These are phyloP conservation scores for Sistotremastrum suecicum DNA, from an alignment of 768 basidiomycete species.

Conservation along the genomic window DNA sequence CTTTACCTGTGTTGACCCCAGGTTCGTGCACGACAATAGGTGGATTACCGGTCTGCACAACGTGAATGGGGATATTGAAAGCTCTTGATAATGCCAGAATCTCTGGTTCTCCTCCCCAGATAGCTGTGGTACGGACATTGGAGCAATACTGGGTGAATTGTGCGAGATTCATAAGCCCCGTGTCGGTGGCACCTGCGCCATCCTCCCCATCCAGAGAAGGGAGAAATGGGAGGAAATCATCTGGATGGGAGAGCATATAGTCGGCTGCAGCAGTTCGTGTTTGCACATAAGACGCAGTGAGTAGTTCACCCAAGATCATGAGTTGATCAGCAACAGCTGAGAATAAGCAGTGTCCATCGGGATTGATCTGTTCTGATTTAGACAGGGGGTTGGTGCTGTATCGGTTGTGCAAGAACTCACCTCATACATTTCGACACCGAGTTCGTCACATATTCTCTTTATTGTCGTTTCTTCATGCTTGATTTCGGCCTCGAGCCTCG, in stretches of 20 bases:
- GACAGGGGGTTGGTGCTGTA: background rate
- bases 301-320: slow-evolving; percentile 50
- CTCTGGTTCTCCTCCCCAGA: slow-evolving; percentile 98
- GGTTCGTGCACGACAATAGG: slow-evolving; percentile 76
- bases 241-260: slow-evolving; percentile 70
- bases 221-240: slow-evolving; percentile 90
- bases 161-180: slow-evolving; percentile 55
- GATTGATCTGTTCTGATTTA: slow-evolving; percentile 53
- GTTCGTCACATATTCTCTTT: slow-evolving; percentile 43
- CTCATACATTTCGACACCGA: slow-evolving; percentile 54
- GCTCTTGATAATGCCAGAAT: slow-evolving; percentile 77
- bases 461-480: slow-evolving; percentile 57
- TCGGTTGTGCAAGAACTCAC: slow-evolving; percentile 19
- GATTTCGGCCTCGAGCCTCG: slow-evolving; percentile 46
- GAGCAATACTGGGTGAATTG: slow-evolving; percentile 66
- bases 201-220: slow-evolving; percentile 64
- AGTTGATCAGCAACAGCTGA: slow-evolving; percentile 92
- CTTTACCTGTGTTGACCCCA: slow-evolving; percentile 16
- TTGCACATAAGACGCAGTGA: slow-evolving; percentile 36
- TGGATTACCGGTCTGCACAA: slow-evolving; percentile 74
- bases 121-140: slow-evolving; percentile 65
- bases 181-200: slow-evolving; percentile 41
- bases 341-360: slow-evolving; percentile 95
- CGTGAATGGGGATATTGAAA: slow-evolving; percentile 76
- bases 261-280: slow-evolving; percentile 59